These are phyloP conservation scores for Fusarium pilosicola DNA, from an alignment of 2,329 filamentous ascomycete genomes.

Conservation along the genomic window DNA sequence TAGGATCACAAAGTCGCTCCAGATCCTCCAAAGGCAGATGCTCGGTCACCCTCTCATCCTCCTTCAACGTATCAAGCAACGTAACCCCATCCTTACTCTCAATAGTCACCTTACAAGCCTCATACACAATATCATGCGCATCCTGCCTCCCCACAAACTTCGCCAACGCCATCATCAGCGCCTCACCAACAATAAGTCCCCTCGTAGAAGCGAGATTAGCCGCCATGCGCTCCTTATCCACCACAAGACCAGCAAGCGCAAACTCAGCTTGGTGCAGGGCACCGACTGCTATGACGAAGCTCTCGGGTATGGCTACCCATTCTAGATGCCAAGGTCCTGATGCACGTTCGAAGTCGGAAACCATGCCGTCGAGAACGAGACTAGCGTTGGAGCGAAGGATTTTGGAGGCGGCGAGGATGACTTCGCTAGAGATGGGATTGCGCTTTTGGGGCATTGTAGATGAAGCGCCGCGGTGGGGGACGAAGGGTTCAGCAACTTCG, in stretches of 20 bases:
- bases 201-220: conserved; percentile 61
- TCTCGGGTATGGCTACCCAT: conserved; percentile 65
- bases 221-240: conserved; percentile 60
- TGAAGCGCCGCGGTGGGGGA: conserved; percentile 63
- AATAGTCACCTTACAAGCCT: conserved; percentile 53
- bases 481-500: conserved; percentile 63
- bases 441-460: conserved; percentile 69
- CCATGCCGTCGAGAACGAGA: conserved; percentile 65
- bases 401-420: conserved; percentile 65
- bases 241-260: conserved; percentile 60
- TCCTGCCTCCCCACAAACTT: conserved; percentile 60
- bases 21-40: neutral
- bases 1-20: conserved; percentile 3
- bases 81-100: neutral
- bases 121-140: conserved; percentile 66
- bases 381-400: conserved; percentile 62
- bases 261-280: conserved; percentile 65
- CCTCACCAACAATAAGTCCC: conserved; percentile 66
- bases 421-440: conserved; percentile 67
- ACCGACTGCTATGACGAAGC: conserved; percentile 63
- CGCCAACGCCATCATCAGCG: conserved; percentile 70
- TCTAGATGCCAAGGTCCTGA: conserved; percentile 69
- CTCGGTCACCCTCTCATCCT: neutral
- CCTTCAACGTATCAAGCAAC: neutral
- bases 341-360: conserved; percentile 66